Evolutionary conservation across 768 basidiomycete genomes (phyloP), one percentile per base, ranked within the genome.

Genomic region (Phylloporus sp.): DNA sequence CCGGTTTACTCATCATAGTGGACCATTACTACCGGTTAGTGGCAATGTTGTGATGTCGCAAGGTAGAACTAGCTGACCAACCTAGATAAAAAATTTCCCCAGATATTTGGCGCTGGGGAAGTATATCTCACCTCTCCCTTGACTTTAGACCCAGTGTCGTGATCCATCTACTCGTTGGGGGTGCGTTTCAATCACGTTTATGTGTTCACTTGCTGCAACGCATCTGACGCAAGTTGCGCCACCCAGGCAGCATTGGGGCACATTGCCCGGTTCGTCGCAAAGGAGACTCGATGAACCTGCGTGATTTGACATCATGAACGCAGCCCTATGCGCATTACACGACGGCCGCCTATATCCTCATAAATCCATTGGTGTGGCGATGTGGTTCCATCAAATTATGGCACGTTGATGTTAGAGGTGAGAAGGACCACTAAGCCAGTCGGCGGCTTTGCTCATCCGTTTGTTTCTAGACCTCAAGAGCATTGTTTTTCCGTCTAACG

Each of bases 401-500:
- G 91, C 4, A 74, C 15, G 75, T 88, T 1, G 90, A 94, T 95
- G 59, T 18, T 44, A 87, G 86, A 66, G 81, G 86, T 88, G 45
- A 44, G 75, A 32, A 24, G 13, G 6, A 4, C 13, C n/a, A 18
- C 24, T 66, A 59, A 53, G 45, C 32, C n/a, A 13, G 7, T 41
- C 53, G 39, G 52, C 13, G 28, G 3, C 29, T 52, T 28, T 35
- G 9, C 23, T 45, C 8, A 22, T 23, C 45, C 40, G 36, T 49
- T 5, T 32, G 32, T 53, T 34, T 47, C 27, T 60, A 81, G 83
- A 81, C 36, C 76, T n/a, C 13, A 8, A 9, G 26, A 75, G 13
- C 87, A 86, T 58, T 82, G 93, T 51, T 83, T 92, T 50, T 72
- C 88, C 11, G 90, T 31, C 93, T 49, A 91, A 93, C 64, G 85